Base-by-base conservation (phyloP, 202 grass and related monocot species). In the Schoenoplectus triqueter region DNA sequence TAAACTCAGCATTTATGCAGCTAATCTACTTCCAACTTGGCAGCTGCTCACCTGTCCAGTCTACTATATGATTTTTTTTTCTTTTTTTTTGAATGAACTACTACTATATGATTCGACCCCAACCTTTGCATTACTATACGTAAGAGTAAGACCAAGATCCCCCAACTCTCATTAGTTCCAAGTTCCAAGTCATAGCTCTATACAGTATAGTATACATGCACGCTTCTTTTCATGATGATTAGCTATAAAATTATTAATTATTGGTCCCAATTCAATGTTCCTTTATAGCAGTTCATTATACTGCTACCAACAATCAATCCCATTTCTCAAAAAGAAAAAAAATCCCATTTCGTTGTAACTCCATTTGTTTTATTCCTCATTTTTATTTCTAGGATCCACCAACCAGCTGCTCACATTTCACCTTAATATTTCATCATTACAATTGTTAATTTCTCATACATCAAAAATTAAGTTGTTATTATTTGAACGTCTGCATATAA, bases 261-360 rank as follows among this genome's bases (percentile, higher is more conserved):
- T 78, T 18, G 54, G 31, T 78, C 54, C 54, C 75, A 59, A 60
- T 60, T 78, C 13, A 59, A 78, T 78, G 52, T 59, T 51, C 10
- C 73, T 59, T 78, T 78, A 42, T 77, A 21, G 73, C 51, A 31
- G 21, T 77, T 41, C 20, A 57, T 41, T 59, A 51, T 18, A n/a
- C 15, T 77, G 19, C 49, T 14, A 5, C 21, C 10, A 39, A 13
- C 13, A 6, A 60, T 60, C 31, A 78, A n/a, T 9, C 21, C 75
- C 6, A 42, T 73, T 5, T 31, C 31, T 31, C 31, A 31, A 31
- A 31, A 31, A 31, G 31, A 31, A 31, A 31, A 31, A 31, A 31
- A 31, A 31, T 31, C 42, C 73, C 11, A 41, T 73, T 48, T 21
- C 46, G 21, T 78, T 59, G 31, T 44, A 54, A 51, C 51, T 55